phyloP scores from a whole-genome alignment of 225 moss, liverwort and hornwort genomes.

The Pseudisothecium myosuroides region DNA sequence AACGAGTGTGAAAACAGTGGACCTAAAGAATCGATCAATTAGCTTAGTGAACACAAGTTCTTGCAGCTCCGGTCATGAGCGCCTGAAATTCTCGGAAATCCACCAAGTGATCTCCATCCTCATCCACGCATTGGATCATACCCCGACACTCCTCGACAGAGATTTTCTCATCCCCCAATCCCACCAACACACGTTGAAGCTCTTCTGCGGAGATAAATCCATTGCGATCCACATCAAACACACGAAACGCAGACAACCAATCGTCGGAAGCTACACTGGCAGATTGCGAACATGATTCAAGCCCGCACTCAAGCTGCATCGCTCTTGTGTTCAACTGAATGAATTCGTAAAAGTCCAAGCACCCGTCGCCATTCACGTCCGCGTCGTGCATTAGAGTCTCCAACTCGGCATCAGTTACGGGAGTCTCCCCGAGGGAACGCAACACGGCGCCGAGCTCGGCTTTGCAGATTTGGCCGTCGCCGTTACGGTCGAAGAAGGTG shows the following conservation, averaged over 20 bases:
- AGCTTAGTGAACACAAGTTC: neutral
- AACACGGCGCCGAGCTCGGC: constrained; percentile 26
- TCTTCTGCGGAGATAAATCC: constrained; percentile 43
- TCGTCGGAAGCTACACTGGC: neutral
- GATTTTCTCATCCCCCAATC: constrained; percentile 16
- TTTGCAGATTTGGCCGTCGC: constrained; percentile 43
- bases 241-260: constrained; percentile 13
- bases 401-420: constrained; percentile 19
- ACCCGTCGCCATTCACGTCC: constrained; percentile 37
- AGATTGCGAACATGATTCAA: neutral
- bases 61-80: neutral
- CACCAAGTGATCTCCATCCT: neutral
- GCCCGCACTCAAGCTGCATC: neutral
- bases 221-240: constrained; percentile 37
- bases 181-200: constrained; percentile 22
- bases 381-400: constrained; percentile 20
- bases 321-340: constrained; percentile 26
- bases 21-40: neutral
- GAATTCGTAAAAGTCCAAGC: constrained; percentile 36
- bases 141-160: constrained; percentile 34
- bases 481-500: constrained; percentile 33
- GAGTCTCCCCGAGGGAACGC: constrained; percentile 28
- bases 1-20: neutral
- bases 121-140: neutral
- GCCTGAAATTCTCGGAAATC: constrained; percentile 6